Evolutionary conservation across 768 basidiomycete species (phyloP).

Genomic region (Lentinula boryana): DNA sequence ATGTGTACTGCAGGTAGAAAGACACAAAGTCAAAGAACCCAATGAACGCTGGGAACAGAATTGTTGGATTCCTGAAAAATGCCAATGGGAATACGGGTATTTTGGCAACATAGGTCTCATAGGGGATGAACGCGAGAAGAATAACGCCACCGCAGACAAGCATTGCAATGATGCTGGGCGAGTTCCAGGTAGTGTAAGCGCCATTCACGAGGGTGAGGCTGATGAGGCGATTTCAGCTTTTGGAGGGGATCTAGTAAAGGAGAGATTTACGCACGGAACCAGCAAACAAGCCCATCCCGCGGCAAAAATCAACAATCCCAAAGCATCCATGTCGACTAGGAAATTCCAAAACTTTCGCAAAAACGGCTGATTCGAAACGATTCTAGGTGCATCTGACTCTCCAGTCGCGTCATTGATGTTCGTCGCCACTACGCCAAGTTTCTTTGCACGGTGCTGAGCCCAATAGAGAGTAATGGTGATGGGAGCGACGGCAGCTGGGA

Average conservation of each 20-base stretch:
- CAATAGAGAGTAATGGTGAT: conserved; percentile 29
- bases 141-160: conserved; percentile 21
- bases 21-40: conserved; percentile 44
- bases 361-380: not conserved
- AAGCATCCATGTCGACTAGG: conserved; percentile 20
- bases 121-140: conserved; percentile 21
- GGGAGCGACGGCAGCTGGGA: conserved; percentile 26
- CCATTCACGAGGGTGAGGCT: conserved; percentile 6
- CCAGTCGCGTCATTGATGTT: not conserved
- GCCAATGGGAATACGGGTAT: conserved; percentile 40
- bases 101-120: conserved; percentile 29
- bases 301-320: conserved; percentile 27
- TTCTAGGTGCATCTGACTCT: not conserved
- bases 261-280: conserved; percentile 25
- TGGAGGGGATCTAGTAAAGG: not conserved
- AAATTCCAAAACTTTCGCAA: conserved; percentile 1
- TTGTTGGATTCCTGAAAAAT: conserved; percentile 37
- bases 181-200: conserved; percentile 16
- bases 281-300: conserved; percentile 25
- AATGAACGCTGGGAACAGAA: conserved; percentile 42
- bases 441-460: conserved; percentile 27
- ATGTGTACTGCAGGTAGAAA: conserved; percentile 46
- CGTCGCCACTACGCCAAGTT: conserved; percentile 15
- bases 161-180: conserved; percentile 25
- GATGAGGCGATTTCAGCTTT: not conserved